These are phyloP conservation scores for Glycine tomentella DNA, from an alignment of 306 rosid genomes.

Conservation along the genomic window DNA sequence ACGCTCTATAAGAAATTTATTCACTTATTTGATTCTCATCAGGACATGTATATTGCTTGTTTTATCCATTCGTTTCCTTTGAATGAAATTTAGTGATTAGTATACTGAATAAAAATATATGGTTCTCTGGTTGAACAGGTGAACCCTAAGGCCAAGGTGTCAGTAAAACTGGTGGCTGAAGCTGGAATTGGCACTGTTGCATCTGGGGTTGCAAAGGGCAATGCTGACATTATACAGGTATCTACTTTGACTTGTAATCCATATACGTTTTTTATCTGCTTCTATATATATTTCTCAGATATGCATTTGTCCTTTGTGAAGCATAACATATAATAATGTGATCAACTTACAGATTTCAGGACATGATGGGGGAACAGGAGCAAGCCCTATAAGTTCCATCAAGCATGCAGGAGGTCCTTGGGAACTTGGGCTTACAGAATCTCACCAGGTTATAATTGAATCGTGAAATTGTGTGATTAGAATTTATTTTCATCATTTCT, in stretches of 20 bases:
- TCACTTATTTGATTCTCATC: too few relatives aligned
- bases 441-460: conserved; percentile 83
- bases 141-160: conserved; percentile 95
- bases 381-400: conserved; percentile 98
- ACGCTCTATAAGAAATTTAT: conserved; percentile 23
- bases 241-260: not conserved
- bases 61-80: conserved; percentile 33
- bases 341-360: conserved; percentile 78
- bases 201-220: conserved; percentile 99
- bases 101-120: conserved; percentile 34
- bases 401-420: conserved; percentile 99
- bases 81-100: conserved; percentile 39
- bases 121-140: conserved; percentile 65
- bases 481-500: conserved; percentile 39
- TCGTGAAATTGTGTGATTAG: conserved; percentile 36
- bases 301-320: conserved; percentile 32
- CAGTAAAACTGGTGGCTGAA: conserved; percentile 96
- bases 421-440: conserved; percentile 98
- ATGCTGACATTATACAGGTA: conserved; percentile 98
- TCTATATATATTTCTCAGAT: conserved; percentile 21
- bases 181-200: conserved; percentile 99
- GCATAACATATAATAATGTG: conserved; percentile 19
- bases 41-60: not conserved
- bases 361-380: conserved; percentile 99
- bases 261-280: conserved; percentile 2